Percentiles rank a stretch among this genome's conserved stretches.
These are phyloP conservation scores for Auriculariales sp. DNA, from an alignment of 768 basidiomycete genomes.

Conservation along the genomic window DNA sequence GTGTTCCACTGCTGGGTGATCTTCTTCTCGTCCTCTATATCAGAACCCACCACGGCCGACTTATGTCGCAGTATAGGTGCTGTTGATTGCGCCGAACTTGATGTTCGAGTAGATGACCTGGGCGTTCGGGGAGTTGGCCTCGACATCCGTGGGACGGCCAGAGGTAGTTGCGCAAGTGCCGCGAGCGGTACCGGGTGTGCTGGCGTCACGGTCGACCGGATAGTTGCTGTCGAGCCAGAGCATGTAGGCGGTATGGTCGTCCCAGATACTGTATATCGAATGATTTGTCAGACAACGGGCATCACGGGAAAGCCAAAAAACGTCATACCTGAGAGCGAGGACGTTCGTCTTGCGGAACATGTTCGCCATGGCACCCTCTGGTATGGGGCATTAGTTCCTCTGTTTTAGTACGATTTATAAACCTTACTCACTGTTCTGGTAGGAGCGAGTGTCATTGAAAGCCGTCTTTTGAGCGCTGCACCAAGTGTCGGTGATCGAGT, in stretches of 20 bases:
- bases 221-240: constrained; percentile 43
- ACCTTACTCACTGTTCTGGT: too few species aligned
- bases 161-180: constrained; percentile 35
- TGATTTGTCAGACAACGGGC: too few species aligned
- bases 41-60: not conserved
- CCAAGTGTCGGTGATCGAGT: constrained; percentile 36
- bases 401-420: too few species aligned
- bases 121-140: constrained; percentile 22
- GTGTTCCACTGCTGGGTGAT: not conserved
- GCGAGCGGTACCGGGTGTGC: constrained; percentile 27
- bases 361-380: too few species aligned
- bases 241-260: too few species aligned
- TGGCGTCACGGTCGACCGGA: constrained; percentile 21
- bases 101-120: constrained; percentile 42
- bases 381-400: too few species aligned
- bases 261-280: too few species aligned
- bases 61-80: constrained; percentile 20
- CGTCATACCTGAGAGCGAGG: too few species aligned
- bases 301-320: too few species aligned
- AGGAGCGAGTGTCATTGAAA: constrained; percentile 30
- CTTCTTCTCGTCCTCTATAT: not conserved
- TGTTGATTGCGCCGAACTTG: constrained; percentile 34
- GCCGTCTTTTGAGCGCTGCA: constrained; percentile 30
- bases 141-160: constrained; percentile 30
- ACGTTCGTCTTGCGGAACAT: too few species aligned